Percentiles rank a stretch among this genome's conserved stretches.
Evolutionary conservation across 140 eudicot genomes (phyloP).

Genomic region (Artemisia princeps): DNA sequence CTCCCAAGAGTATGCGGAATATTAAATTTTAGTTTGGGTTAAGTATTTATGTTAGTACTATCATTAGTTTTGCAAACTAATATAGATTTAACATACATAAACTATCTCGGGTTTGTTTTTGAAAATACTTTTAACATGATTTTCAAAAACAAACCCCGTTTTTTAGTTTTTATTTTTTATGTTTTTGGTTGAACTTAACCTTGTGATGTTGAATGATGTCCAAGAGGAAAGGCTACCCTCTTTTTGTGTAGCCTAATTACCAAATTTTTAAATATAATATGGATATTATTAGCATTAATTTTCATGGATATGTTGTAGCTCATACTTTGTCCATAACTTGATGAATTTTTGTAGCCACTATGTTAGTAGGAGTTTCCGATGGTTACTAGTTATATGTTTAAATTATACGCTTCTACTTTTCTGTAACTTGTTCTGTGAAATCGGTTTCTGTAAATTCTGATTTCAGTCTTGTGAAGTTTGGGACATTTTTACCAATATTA

Average conservation of each 20-base stretch:
- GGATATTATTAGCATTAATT: neutral
- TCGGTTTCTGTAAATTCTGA: no score
- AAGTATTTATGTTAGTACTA: neutral
- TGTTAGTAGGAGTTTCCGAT: no score
- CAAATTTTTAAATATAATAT: neutral
- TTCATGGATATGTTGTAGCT: no score
- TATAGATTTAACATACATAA: neutral
- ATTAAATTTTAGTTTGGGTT: neutral
- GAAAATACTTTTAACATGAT: neutral
- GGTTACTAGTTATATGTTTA: no score
- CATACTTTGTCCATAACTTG: no score
- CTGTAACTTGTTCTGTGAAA: no score
- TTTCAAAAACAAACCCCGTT: neutral
- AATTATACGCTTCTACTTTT: no score
- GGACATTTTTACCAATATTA: no score
- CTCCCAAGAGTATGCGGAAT: neutral
- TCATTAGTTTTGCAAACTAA: neutral
- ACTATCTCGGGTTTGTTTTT: neutral
- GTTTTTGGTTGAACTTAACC: neutral
- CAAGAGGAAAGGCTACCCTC: neutral
- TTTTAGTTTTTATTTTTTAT: neutral
- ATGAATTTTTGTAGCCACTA: no score
- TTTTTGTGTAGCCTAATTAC: slow-evolving; percentile 1
- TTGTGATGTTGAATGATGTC: neutral
- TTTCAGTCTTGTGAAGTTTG: no score